Evolutionary conservation across 1,284 basidiomycete genomes (phyloP), one percentile per base, ranked within the genome.

Genomic region (Ustilago bromivora): DNA sequence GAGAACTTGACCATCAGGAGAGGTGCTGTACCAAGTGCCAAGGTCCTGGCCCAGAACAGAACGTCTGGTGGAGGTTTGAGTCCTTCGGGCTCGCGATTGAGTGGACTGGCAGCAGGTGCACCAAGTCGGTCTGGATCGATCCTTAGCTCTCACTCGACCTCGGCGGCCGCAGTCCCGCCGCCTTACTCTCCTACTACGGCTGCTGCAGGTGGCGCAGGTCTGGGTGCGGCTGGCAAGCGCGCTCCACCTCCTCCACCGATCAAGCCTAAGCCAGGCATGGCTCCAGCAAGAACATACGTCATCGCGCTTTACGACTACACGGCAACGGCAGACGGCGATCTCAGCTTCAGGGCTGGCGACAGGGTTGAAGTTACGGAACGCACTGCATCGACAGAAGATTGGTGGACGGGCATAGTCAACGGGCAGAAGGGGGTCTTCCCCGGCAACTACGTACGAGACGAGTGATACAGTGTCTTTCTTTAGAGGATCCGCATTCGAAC

Each of bases 291-390:
- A 53, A 90, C 92, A 84, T 95, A 94, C 82, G 96, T 96, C 38
- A 92, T 94, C 4, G 96, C 97, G 32, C 87, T 99, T 82, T 99
- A 98, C 85, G 96, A 99, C 87, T 99, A 97, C 85, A 90, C 90
- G 38, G 95, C 96, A 2, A 76, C 74, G 11, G 76, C 77, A 35
- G 94, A 94, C 0, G 97, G 97, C 0, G 96, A 99, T 87, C 88
- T 99, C 61, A 92, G 91, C 1, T 99, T 99, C 88, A 91, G 89
- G 66, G 91, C 91, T 1, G 97, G 97, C n/a, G 96, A 99, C 87
- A 88, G 91, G 76, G 98, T 99, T 87, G 94, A 97, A 87, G 89
- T 99, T 61, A 90, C 97, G 35, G 92, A 97, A 87, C 90, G 92
- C 84, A 93, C 93, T 12, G 90, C 90, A 2, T 95, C 91, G 79